Base-by-base conservation (phyloP, 768 basidiomycete genomes). In the Aureoboletus auriporus region DNA sequence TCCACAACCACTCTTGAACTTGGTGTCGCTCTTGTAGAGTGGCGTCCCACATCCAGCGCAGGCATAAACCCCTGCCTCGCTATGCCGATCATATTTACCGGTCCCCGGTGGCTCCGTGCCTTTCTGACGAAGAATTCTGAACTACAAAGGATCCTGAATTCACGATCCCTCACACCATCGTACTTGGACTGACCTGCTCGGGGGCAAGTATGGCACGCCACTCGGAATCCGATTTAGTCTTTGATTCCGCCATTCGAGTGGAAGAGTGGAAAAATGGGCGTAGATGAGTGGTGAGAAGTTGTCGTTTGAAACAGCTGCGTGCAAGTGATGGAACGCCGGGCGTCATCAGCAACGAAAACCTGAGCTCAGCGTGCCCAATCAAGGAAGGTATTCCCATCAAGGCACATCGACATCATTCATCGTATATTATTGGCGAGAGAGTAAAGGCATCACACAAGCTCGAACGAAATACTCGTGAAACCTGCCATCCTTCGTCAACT, bases 381-480 rank as follows among this genome's bases (percentile, higher is more conserved):
- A 23, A n/a, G 20, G 20, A 23, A 23, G 20, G 20, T 23, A 23
- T 23, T 23, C 20, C 20, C 20, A 23, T 23, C 20, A 23, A 23
- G 20, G 20, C 20, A 23, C 20, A 23, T 23, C 20, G 20, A 23
- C 20, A 23, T 23, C 20, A 23, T 23, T 23, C 20, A 23, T 23
- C 20, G 20, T 23, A 23, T 23, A 31, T 4, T 13, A 38, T 29
- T 55, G 46, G 17, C 12, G 31, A 40, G 54, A 50, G 26, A 55
- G 54, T 11, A 41, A 42, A 52, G 68, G 60, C 5, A 82, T 50
- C 8, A 93, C 87, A 58, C 88, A 92, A 58, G 83, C 77, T 46
- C 74, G 74, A 36, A 95, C 74, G 61, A 95, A 97, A 64, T 89
- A 95, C 51, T 95, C 88, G 65, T 96, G 94, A 61, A 97, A 90